phyloP scores from a whole-genome alignment of 768 basidiomycete genomes.

The Flagelloscypha sp. region DNA sequence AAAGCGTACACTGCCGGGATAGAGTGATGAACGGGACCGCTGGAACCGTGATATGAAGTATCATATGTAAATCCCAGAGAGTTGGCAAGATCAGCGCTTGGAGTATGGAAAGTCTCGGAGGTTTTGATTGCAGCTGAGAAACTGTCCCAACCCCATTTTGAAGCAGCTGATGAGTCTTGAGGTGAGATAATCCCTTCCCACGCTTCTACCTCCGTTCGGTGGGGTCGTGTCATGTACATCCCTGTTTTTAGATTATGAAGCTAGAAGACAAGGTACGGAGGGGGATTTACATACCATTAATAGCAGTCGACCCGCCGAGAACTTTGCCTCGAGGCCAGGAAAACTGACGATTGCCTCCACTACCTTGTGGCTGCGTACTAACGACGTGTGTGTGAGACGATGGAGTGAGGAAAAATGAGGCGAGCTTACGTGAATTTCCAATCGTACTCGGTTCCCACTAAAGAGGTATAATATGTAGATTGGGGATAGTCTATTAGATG shows the following conservation, averaged over 20 bases:
- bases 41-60: constrained; percentile 38
- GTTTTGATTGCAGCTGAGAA: constrained; percentile 39
- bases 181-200: constrained; percentile 36
- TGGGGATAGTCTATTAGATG: constrained; percentile 37
- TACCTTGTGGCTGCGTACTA: too few species aligned
- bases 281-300: too few species aligned
- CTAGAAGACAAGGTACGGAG: too few species aligned
- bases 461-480: constrained; percentile 39
- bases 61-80: constrained; percentile 39
- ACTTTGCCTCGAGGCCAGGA: constrained; percentile 54
- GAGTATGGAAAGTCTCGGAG: constrained; percentile 50
- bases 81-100: constrained; percentile 28
- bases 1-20: too few species aligned
- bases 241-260: too few species aligned
- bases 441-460: constrained; percentile 38
- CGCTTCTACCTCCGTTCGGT: constrained; percentile 36
- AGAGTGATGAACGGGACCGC: constrained; percentile 36
- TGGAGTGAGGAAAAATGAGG: too few species aligned
- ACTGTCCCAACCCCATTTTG: constrained; percentile 38
- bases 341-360: constrained; percentile 31
- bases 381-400: too few species aligned
- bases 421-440: constrained; percentile 38
- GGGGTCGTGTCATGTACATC: constrained; percentile 51
- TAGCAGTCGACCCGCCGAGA: constrained; percentile 52
- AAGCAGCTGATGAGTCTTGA: constrained; percentile 19